Conservation (phyloP, 306 rosid species). For the Castanea sativa region DNA sequence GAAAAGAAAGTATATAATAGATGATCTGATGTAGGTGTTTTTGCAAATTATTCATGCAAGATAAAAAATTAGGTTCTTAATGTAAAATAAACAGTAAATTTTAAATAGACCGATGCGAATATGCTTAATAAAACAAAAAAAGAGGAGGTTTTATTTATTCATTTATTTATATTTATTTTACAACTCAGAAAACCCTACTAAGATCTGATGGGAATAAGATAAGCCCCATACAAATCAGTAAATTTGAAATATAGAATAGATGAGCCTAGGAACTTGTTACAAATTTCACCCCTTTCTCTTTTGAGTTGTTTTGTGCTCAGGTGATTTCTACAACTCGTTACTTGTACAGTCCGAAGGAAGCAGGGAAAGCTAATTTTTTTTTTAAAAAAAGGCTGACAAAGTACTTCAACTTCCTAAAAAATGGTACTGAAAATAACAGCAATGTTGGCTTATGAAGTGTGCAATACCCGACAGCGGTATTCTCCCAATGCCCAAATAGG, state of each 20-base stretch:
- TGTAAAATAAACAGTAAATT: too few species aligned
- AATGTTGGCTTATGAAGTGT: conserved; percentile 17
- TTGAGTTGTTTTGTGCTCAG: background rate
- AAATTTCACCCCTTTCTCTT: background rate
- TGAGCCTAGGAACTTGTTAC: background rate
- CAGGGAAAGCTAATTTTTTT: background rate
- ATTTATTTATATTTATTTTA: too few species aligned
- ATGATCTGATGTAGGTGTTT: too few species aligned
- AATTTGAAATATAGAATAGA: background rate
- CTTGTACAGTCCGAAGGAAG: background rate
- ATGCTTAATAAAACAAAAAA: too few species aligned
- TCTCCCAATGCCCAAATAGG: conserved; percentile 95
- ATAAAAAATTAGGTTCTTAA: too few species aligned
- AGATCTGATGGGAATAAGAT: too few species aligned
- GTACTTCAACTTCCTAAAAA: background rate
- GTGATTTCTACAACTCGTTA: background rate
- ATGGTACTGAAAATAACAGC: background rate
- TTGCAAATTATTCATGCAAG: too few species aligned
- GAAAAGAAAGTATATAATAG: too few species aligned
- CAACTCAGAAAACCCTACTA: too few species aligned
- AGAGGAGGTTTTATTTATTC: too few species aligned
- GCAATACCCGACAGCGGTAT: conserved; percentile 48
- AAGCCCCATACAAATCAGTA: too few species aligned
- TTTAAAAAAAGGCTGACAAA: background rate
- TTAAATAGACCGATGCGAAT: too few species aligned